These are phyloP conservation scores for Sapria himalayana DNA, from an alignment of 345 rosid species.

Conservation along the genomic window DNA sequence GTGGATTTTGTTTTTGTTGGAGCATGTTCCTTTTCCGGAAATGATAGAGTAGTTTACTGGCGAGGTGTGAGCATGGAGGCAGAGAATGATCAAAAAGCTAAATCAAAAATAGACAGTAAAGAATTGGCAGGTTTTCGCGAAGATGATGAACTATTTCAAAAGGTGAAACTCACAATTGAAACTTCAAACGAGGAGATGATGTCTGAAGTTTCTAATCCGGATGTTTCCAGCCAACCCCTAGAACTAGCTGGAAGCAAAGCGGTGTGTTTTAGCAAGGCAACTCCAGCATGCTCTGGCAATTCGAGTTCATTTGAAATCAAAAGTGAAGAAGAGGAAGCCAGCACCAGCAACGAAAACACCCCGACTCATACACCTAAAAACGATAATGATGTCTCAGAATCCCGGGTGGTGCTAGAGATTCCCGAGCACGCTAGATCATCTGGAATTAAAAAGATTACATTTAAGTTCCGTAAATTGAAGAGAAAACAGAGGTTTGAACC, in stretches of 20 bases:
- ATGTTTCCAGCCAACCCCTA: constrained; percentile 30
- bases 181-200: constrained; percentile 44
- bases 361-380: constrained; percentile 9
- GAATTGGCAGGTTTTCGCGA: too few relatives aligned
- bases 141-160: constrained; percentile 18
- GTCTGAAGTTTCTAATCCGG: constrained; percentile 76
- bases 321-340: constrained; percentile 24
- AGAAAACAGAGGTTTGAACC: constrained; percentile 32
- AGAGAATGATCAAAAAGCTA: too few relatives aligned
- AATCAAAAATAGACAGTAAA: too few relatives aligned
- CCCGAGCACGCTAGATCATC: constrained; percentile 68
- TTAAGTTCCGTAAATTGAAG: constrained; percentile 64
- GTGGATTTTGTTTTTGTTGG: too few relatives aligned
- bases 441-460: constrained; percentile 70
- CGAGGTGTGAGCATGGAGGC: too few relatives aligned
- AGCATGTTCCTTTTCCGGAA: too few relatives aligned
- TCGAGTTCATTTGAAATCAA: constrained; percentile 28
- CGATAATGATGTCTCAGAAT: constrained; percentile 15
- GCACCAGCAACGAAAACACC: constrained; percentile 16
- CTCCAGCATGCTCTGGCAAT: constrained; percentile 23
- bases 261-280: constrained; percentile 17
- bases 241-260: constrained; percentile 11
- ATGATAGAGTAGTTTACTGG: too few relatives aligned
- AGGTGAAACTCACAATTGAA: constrained; percentile 49
- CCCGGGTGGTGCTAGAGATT: constrained; percentile 61